phyloP scores from a whole-genome alignment of 1,139 yeast genomes.

The Pichia sp. region DNA sequence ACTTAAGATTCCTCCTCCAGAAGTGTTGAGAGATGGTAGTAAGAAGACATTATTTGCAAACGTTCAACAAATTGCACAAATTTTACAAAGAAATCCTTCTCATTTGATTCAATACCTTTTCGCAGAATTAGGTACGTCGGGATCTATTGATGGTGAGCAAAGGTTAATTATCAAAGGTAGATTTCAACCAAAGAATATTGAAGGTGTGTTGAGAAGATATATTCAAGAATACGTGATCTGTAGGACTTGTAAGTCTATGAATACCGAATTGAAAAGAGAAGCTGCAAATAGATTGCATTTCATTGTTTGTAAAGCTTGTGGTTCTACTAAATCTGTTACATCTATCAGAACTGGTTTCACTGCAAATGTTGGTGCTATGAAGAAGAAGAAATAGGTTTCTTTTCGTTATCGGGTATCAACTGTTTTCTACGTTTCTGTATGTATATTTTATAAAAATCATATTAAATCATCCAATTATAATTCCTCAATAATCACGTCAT shows the following conservation, averaged over 20 bases:
- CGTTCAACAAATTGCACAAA: conserved; percentile 89
- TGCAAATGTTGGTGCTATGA: conserved; percentile 67
- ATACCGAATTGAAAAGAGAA: conserved; percentile 92
- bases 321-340: conserved; percentile 93
- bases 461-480: neutral
- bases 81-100: conserved; percentile 93
- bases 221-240: conserved; percentile 96
- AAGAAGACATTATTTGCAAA: conserved; percentile 95
- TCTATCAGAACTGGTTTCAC: conserved; percentile 99
- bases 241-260: conserved; percentile 97
- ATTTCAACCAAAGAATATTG: conserved; percentile 96
- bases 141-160: conserved; percentile 96
- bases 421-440: neutral
- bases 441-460: conserved; percentile 1
- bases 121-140: conserved; percentile 99
- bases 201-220: conserved; percentile 91
- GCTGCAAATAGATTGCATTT: conserved; percentile 93
- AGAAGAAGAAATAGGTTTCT: conserved; percentile 51
- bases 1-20: conserved; percentile 96
- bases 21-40: conserved; percentile 94
- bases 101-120: conserved; percentile 94
- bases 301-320: conserved; percentile 97
- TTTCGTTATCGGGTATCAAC: neutral
- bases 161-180: conserved; percentile 96
- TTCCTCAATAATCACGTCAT: no score